Conservation (phyloP, 2,329 filamentous ascomycete species). For the Pestalotiopsis sp. region DNA sequence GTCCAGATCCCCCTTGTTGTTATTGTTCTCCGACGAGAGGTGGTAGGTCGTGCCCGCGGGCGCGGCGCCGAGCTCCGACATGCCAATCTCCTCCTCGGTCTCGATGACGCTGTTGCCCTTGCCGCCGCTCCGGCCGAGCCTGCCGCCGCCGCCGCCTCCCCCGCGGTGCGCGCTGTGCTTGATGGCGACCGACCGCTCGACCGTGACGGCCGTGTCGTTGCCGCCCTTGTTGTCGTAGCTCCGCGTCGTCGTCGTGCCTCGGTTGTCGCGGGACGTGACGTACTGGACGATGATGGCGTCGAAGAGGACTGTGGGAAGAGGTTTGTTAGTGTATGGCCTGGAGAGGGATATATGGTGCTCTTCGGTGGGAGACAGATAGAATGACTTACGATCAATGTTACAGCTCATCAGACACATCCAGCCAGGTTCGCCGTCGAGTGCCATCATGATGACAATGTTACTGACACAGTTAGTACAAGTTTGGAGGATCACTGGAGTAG, state of each 20-base stretch:
- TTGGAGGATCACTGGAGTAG: background rate
- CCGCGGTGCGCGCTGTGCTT: background rate
- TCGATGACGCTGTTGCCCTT: background rate
- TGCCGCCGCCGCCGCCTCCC: background rate
- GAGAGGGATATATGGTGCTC: no score
- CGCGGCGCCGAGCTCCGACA: background rate
- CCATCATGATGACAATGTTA: constrained; percentile 62
- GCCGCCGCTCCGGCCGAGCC: background rate
- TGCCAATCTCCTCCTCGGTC: constrained; percentile 3
- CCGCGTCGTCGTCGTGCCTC: constrained; percentile 23
- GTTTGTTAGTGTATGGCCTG: background rate
- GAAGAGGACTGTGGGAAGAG: constrained; percentile 53
- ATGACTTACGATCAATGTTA: constrained; percentile 59
- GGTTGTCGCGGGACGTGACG: constrained; percentile 53
- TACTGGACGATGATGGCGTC: constrained; percentile 64
- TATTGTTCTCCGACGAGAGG: background rate
- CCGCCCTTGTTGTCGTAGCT: background rate
- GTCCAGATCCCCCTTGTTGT: background rate
- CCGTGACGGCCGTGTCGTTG: background rate
- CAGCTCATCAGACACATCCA: constrained; percentile 70
- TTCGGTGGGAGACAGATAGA: background rate
- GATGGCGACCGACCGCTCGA: background rate
- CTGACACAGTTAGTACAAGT: constrained; percentile 31
- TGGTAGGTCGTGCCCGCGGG: background rate
- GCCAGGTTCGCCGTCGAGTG: constrained; percentile 61